Evolutionary conservation across 1,284 basidiomycete species (phyloP).

Genomic region (Phlebopus sp.): DNA sequence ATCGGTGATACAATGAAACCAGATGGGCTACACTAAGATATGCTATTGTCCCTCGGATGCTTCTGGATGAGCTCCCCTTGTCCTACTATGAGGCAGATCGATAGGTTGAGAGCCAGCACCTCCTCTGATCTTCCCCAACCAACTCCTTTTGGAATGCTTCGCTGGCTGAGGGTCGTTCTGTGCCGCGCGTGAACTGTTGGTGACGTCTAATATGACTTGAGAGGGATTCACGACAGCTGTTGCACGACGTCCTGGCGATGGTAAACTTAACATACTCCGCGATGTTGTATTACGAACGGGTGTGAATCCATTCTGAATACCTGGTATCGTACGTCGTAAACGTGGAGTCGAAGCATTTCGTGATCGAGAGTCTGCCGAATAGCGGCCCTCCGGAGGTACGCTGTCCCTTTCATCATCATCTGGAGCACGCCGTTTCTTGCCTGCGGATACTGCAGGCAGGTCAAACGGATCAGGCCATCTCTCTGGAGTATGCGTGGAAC

Average conservation of each 20-base stretch:
- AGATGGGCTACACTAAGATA: constrained; percentile 7
- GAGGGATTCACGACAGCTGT: constrained; percentile 31
- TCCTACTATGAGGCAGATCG: constrained; percentile 19
- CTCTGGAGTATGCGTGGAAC: constrained; percentile 28
- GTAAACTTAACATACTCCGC: constrained; percentile 38
- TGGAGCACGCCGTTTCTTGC: constrained; percentile 68
- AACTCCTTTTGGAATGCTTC: constrained; percentile 45
- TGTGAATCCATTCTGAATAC: constrained; percentile 65
- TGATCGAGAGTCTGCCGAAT: constrained; percentile 53
- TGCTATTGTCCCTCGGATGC: constrained; percentile 27
- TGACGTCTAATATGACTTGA: constrained; percentile 57
- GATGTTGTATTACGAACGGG: constrained; percentile 52
- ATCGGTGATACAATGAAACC: constrained; percentile 10
- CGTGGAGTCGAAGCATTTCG: constrained; percentile 53
- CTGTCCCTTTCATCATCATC: constrained; percentile 65
- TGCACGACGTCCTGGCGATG: constrained; percentile 45
- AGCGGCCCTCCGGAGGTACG: constrained; percentile 44
- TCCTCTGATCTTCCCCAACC: constrained; percentile 63
- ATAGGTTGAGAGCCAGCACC: constrained; percentile 20
- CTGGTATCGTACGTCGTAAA: constrained; percentile 52
- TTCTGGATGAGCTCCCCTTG: constrained; percentile 32
- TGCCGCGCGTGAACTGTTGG: constrained; percentile 55
- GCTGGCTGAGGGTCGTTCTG: constrained; percentile 27
- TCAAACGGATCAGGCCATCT: constrained; percentile 33
- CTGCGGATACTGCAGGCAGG: constrained; percentile 38